Evolutionary conservation across 1,284 basidiomycete genomes (phyloP).

Genomic region (Papiliotrema flavescens): DNA sequence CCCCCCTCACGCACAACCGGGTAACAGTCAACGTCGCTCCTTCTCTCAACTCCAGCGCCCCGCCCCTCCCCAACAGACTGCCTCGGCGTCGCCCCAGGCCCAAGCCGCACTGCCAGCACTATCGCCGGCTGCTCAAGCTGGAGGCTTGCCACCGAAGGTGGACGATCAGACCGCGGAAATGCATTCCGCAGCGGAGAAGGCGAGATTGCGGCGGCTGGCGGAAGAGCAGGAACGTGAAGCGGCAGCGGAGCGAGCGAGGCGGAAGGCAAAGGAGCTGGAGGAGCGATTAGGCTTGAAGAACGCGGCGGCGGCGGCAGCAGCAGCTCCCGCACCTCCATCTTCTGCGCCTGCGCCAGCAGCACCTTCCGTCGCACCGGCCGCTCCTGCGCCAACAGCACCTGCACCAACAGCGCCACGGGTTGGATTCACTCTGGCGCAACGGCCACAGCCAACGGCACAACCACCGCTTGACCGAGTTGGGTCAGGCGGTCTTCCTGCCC

Average conservation of each 20-base stretch:
- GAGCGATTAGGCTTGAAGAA: slow-evolving; percentile 60
- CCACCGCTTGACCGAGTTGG: neutral
- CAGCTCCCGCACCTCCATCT: neutral
- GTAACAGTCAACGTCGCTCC: too few species aligned
- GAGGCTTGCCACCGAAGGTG: neutral
- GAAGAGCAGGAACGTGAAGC: slow-evolving; percentile 83
- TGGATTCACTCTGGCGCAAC: neutral
- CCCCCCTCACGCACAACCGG: too few species aligned
- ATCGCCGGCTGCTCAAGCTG: neutral
- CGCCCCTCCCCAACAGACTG: too few species aligned
- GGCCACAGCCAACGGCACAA: neutral
- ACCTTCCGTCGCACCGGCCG: neutral
- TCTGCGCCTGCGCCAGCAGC: neutral
- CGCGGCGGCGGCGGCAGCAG: neutral
- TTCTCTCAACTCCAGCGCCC: too few species aligned
- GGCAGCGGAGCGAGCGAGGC: slow-evolving; percentile 74
- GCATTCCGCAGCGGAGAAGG: slow-evolving; percentile 84
- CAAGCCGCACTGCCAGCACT: neutral
- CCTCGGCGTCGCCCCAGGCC: neutral
- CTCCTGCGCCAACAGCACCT: neutral
- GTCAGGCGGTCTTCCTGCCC: too few species aligned
- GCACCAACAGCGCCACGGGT: neutral
- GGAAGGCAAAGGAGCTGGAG: slow-evolving; percentile 81
- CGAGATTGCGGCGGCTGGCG: slow-evolving; percentile 63
- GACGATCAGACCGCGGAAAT: slow-evolving; percentile 75